phyloP scores from a whole-genome alignment of 2,329 filamentous ascomycete species.

The Rhinocladiella similis region DNA sequence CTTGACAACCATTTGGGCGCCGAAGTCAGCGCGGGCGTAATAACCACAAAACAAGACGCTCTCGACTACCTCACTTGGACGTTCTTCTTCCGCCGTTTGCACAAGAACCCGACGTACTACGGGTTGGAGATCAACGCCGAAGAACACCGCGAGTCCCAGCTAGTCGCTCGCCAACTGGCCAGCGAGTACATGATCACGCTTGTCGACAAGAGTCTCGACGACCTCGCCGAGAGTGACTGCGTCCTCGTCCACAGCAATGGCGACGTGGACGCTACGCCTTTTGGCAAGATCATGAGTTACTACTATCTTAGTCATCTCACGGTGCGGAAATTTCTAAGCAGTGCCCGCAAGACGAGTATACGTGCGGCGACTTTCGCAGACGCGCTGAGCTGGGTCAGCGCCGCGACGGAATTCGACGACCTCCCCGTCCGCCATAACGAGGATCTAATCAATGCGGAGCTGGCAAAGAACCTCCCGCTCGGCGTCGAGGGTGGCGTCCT shows the following conservation, averaged over 20 bases:
- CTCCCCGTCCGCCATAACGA: constrained; percentile 97
- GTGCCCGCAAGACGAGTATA: constrained; percentile 66
- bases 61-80: constrained; percentile 98
- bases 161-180: constrained; percentile 79
- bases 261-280: constrained; percentile 82
- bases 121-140: constrained; percentile 91
- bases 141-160: constrained; percentile 73
- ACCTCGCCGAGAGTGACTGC: constrained; percentile 82
- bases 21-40: constrained; percentile 90
- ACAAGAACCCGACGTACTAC: constrained; percentile 99
- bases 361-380: constrained; percentile 65
- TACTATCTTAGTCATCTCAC: constrained; percentile 97
- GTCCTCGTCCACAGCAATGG: constrained; percentile 81
- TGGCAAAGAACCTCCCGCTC: constrained; percentile 74
- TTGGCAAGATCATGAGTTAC: constrained; percentile 99
- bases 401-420: constrained; percentile 94
- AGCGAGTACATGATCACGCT: constrained; percentile 94
- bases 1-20: constrained; percentile 95
- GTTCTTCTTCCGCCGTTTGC: constrained; percentile 94
- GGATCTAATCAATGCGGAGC: constrained; percentile 90
- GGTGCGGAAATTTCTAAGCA: constrained; percentile 76
- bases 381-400: constrained; percentile 86
- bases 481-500: constrained; percentile 37
- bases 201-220: constrained; percentile 80
- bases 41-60: constrained; percentile 92